Evolutionary conservation across 768 basidiomycete species (phyloP).

Genomic region (Infundibulicybe gibba): DNA sequence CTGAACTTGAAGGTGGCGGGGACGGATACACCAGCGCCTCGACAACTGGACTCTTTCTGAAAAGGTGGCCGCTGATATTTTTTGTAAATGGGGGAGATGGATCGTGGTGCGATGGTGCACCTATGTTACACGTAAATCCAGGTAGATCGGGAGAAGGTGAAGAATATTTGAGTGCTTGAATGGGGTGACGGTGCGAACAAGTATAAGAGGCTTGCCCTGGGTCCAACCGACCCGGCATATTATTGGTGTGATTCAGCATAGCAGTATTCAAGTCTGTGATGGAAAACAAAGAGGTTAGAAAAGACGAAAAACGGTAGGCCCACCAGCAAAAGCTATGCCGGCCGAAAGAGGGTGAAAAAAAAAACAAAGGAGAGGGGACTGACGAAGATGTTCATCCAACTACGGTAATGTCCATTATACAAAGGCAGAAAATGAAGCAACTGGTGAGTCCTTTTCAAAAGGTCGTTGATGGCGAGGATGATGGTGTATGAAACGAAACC

Average conservation of each 20-base stretch:
- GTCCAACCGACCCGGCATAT: conserved; percentile 7
- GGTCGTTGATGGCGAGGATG: conserved; percentile 5
- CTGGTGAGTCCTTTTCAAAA: conserved; percentile 1
- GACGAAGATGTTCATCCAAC: conserved; percentile 14
- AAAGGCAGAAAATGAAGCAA: background rate
- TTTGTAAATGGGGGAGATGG: no score
- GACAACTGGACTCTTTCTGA: no score
- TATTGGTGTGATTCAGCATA: conserved; percentile 6
- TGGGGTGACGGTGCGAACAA: conserved; percentile 2
- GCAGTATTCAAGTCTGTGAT: conserved; percentile 9
- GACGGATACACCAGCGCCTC: no score
- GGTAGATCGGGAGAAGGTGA: conserved; percentile 9
- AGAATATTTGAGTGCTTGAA: conserved; percentile 3
- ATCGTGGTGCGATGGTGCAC: background rate
- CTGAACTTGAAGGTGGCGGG: no score
- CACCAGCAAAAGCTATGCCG: conserved; percentile 1
- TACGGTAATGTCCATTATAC: conserved; percentile 7
- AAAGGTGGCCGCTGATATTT: no score
- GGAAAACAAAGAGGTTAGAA: conserved; percentile 7
- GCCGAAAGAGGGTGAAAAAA: background rate
- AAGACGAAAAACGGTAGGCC: no score
- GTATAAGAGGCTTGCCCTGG: conserved; percentile 3
- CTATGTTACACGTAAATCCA: conserved; percentile 9
- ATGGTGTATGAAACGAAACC: conserved; percentile 7
- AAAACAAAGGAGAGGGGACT: conserved; percentile 6